Base-by-base conservation (phyloP, 2,329 filamentous ascomycete genomes). In the Albophoma yamanashiensis region DNA sequence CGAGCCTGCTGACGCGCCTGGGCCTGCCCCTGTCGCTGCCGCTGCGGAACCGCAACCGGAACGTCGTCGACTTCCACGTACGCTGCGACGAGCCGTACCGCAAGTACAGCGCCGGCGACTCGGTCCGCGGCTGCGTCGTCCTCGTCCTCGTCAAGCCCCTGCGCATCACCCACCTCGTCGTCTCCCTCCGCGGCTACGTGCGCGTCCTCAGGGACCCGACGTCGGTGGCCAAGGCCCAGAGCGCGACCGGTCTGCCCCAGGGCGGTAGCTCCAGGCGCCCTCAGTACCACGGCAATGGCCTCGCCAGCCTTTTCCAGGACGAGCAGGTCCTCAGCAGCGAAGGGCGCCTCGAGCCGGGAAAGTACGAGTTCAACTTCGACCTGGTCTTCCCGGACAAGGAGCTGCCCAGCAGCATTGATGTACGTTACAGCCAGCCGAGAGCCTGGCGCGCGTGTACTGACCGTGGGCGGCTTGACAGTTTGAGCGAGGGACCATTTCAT, bases 351-450 rank as follows among this genome's bases (percentile, higher is more conserved):
- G 86, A 89, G 58, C 82, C 88, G 55, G 88, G 89, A 45, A 83
- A 84, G 65, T 93, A 91, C 69, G 86, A 92, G 71, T 94, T 94
- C 72, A 86, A 89, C 62, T 91, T 91, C 66, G 85, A 90, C 67
- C 75, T 91, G 63, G 77, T 87, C 60, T 90, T 91, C 65, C 88
- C 88, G 2, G 78, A 82, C 57, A 82, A 85, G 66, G 83, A 82
- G 6, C 75, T 94, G 61, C 90, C 90, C n/a, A 96, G 91, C 74
- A 97, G 93, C 72, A 93, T 99, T 69, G 92, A 96, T 76, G 93
- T 97, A 82, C 70, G 89, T 79, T 56, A 9, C 58, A 17, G 20
- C 22, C 39, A 9, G 15, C 47, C n/a, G 27, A 11, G 17, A 22
- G 15, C 12, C 22, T 31, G n/a, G 17, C 15, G 17, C 34, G 6